These are phyloP conservation scores for Ustilago cynodontis DNA, from an alignment of 1,284 basidiomycete genomes.

Conservation along the genomic window DNA sequence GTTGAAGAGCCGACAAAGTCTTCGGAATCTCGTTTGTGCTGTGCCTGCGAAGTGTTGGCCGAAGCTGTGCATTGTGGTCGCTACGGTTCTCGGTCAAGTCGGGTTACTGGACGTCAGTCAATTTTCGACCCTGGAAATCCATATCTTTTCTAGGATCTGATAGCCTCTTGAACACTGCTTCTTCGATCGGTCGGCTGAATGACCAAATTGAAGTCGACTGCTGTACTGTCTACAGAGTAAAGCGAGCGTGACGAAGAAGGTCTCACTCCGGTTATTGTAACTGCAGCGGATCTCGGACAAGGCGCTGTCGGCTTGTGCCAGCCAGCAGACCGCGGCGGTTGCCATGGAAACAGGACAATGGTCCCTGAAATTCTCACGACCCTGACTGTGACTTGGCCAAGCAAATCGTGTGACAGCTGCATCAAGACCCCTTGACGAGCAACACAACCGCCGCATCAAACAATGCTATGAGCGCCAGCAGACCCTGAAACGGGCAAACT, in stretches of 20 bases:
- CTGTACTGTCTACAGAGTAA: background rate
- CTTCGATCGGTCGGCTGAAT: too few relatives aligned
- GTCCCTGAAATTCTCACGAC: slow-evolving; percentile 10
- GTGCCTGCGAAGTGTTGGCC: background rate
- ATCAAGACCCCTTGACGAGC: background rate
- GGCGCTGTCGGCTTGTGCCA: background rate
- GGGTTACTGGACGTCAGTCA: background rate
- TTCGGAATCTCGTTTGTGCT: background rate
- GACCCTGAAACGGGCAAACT: background rate
- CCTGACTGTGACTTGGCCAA: slow-evolving; percentile 6
- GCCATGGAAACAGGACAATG: slow-evolving; percentile 1
- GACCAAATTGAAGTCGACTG: too few relatives aligned
- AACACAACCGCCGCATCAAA: background rate
- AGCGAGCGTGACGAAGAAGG: too few relatives aligned
- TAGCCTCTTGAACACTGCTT: background rate
- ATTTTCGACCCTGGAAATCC: background rate
- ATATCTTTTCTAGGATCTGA: too few relatives aligned
- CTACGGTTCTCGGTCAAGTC: background rate
- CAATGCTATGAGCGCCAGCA: background rate
- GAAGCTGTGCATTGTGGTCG: background rate
- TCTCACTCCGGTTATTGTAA: background rate
- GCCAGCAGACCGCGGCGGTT: background rate
- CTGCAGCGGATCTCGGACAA: background rate
- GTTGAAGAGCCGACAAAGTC: background rate
- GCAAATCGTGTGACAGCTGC: background rate